Evolutionary conservation across 2,329 filamentous ascomycete genomes (phyloP).

Genomic region (Dactylellina leptospora): DNA sequence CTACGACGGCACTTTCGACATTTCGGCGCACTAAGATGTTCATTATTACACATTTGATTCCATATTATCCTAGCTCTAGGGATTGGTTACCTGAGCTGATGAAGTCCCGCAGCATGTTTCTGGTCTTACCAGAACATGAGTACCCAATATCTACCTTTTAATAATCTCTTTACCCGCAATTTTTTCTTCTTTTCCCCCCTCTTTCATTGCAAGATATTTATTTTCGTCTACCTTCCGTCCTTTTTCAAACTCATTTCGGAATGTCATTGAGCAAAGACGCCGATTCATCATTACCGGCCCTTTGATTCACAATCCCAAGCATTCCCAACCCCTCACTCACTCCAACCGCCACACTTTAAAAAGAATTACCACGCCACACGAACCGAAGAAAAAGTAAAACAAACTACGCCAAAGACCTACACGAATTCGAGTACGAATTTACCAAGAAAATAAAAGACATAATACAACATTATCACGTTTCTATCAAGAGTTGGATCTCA

Average conservation of each 20-base stretch:
- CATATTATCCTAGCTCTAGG: constrained; percentile 11
- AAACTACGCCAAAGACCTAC: constrained; percentile 24
- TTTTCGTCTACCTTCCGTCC: constrained; percentile 12
- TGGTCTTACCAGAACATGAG: not conserved
- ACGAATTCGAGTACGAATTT: constrained; percentile 49
- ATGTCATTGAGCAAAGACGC: constrained; percentile 19
- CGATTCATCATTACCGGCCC: constrained; percentile 32
- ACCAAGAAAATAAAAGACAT: constrained; percentile 44
- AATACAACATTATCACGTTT: constrained; percentile 53
- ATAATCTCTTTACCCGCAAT: constrained; percentile 4
- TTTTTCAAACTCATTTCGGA: constrained; percentile 47
- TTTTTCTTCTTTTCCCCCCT: constrained; percentile 4
- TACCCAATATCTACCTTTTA: constrained; percentile 4
- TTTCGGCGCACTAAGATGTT: constrained; percentile 17
- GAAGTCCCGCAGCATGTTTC: no score
- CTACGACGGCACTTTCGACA: constrained; percentile 9
- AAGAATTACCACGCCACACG: constrained; percentile 48
- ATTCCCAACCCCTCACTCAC: constrained; percentile 2
- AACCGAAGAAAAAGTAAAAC: constrained; percentile 33
- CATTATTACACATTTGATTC: constrained; percentile 2
- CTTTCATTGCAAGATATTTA: not conserved
- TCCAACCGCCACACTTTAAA: constrained; percentile 14
- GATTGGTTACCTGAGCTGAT: constrained; percentile 19
- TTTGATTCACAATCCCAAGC: constrained; percentile 5
- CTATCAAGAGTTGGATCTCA: constrained; percentile 52